Conservation (phyloP, 2,329 filamentous ascomycete genomes). For the Apiospora kogelbergensis region DNA sequence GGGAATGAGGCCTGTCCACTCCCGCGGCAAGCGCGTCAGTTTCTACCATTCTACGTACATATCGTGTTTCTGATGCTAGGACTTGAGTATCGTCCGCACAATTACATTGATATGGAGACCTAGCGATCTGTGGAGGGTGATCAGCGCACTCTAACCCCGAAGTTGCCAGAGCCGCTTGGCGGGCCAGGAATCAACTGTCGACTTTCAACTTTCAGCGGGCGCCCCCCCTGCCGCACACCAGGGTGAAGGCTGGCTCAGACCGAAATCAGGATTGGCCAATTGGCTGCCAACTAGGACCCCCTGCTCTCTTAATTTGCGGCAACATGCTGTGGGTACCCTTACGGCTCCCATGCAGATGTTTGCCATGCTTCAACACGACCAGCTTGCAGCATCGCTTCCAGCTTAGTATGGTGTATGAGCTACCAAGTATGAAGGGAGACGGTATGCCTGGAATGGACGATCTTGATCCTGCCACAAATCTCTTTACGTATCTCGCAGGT, state of each 20-base stretch:
- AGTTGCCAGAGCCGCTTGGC: background rate
- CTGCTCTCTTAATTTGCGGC: background rate
- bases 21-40: background rate
- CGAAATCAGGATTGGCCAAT: constrained; percentile 12
- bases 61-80: background rate
- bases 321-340: constrained; percentile 12
- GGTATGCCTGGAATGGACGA: background rate
- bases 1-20: background rate
- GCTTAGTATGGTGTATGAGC: too few species aligned
- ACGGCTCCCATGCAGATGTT: background rate
- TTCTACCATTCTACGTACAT: background rate
- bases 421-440: background rate
- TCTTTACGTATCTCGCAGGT: background rate
- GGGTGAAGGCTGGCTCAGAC: constrained; percentile 10
- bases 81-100: background rate
- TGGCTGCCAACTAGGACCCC: background rate
- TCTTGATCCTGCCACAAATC: background rate
- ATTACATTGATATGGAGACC: constrained; percentile 1
- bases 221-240: constrained; percentile 1
- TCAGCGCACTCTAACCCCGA: background rate
- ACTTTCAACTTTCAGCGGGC: background rate
- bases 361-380: too few species aligned
- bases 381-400: too few species aligned
- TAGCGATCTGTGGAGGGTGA: constrained; percentile 10
- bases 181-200: background rate